These are phyloP conservation scores for Wickerhamiella cacticola DNA, from an alignment of 805 yeast species.

Conservation along the genomic window DNA sequence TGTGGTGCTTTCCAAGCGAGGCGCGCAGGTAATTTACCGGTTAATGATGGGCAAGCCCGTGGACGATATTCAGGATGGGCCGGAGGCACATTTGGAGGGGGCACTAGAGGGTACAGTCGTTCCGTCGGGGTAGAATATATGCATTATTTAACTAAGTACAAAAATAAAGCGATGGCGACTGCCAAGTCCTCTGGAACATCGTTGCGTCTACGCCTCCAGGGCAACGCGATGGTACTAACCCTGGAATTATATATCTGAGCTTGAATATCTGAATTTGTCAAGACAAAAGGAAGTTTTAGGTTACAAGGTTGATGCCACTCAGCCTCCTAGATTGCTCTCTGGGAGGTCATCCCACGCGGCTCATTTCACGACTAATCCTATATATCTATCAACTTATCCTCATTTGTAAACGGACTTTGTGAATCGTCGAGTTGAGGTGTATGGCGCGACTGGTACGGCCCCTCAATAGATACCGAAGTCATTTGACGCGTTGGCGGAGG, in stretches of 20 bases:
- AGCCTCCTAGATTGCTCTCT: too few species aligned
- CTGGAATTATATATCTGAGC: too few species aligned
- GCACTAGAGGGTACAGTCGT: conserved; percentile 16
- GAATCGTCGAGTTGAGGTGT: neutral
- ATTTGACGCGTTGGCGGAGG: neutral
- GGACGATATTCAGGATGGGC: conserved; percentile 32
- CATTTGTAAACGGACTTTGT: neutral
- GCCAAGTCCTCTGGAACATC: too few species aligned
- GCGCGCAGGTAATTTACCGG: conserved; percentile 59
- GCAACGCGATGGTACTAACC: too few species aligned
- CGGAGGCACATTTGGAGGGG: conserved; percentile 26
- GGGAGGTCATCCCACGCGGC: neutral
- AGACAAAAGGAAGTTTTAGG: too few species aligned
- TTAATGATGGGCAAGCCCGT: conserved; percentile 44
- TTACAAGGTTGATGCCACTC: too few species aligned
- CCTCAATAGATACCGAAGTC: neutral
- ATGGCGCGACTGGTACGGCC: neutral
- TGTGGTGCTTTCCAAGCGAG: conserved; percentile 77
- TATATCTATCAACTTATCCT: conserved; percentile 1
- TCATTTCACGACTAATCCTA: too few species aligned
- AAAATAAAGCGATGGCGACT: too few species aligned
- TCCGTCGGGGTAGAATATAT: too few species aligned
- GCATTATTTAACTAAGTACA: too few species aligned
- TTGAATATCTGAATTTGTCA: too few species aligned
- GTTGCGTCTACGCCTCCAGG: too few species aligned